Percentiles rank a stretch among this genome's conserved stretches.
phyloP scores from a whole-genome alignment of 768 basidiomycete genomes.

The Glaciozyma antarctica region DNA sequence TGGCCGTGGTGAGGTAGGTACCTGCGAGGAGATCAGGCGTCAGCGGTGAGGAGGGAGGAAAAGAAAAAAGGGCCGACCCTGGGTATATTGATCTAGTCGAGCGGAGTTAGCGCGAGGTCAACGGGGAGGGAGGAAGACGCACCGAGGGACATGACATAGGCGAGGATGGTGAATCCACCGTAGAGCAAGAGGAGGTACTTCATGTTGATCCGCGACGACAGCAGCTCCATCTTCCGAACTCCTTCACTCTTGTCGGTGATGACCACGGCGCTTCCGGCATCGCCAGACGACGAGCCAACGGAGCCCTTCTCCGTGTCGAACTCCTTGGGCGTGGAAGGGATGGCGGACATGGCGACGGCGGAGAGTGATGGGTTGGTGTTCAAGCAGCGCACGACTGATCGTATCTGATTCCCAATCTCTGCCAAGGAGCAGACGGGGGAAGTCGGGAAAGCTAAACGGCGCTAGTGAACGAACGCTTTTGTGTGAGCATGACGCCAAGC shows the following conservation, averaged over 20 bases:
- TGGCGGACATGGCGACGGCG: neutral
- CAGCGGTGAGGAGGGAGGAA: too few relatives aligned
- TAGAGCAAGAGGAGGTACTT: slow-evolving; percentile 35
- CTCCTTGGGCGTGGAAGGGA: too few relatives aligned
- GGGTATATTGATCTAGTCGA: too few relatives aligned
- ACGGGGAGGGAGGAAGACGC: slow-evolving; percentile 3
- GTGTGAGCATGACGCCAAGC: too few relatives aligned
- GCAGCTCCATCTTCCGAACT: slow-evolving; percentile 37
- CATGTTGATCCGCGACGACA: slow-evolving; percentile 28
- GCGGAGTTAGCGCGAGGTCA: neutral
- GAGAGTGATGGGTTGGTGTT: neutral
- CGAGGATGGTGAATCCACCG: slow-evolving; percentile 34
- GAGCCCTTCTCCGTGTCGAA: too few relatives aligned
- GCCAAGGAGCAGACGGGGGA: too few relatives aligned
- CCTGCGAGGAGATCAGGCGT: slow-evolving; percentile 24
- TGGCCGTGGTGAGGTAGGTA: slow-evolving; percentile 34
- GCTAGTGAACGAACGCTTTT: too few relatives aligned
- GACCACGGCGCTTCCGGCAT: slow-evolving; percentile 3
- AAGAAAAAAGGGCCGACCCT: too few relatives aligned
- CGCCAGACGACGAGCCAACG: too few relatives aligned
- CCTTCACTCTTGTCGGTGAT: slow-evolving; percentile 33
- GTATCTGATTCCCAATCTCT: too few relatives aligned
- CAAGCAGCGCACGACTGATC: too few relatives aligned
- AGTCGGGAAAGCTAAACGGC: too few relatives aligned
- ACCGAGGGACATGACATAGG: slow-evolving; percentile 38